Base-by-base conservation (phyloP, 1,139 yeast species). In the Taiozyma sp. region DNA sequence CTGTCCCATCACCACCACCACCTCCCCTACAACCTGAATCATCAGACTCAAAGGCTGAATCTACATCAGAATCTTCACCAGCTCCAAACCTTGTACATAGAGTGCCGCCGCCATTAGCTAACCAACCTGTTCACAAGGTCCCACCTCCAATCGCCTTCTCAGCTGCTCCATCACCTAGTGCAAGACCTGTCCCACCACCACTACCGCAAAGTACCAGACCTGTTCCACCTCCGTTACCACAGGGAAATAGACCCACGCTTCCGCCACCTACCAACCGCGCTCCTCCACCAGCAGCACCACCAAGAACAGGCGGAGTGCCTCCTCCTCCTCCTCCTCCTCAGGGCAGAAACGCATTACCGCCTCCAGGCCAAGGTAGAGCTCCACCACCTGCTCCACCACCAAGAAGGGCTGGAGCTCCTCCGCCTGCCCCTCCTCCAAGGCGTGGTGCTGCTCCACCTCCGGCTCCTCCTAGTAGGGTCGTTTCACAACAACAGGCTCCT, bases 401-500 rank as follows among this genome's bases (percentile, higher is more conserved):
- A 42, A 55, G 59, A 48, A 54, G 55, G 46, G 51, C 55, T 2
- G 60, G 55, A 46, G 60, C 61, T 12, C 65, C 69, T 8, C 69
- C 69, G n/a, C 71, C 73, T 10, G 70, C 74, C 24, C 70, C 72
- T 8, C 73, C 76, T 9, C 69, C 73, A 16, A 65, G 69, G 44
- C 65, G 72, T 29, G 69, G 67, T 47, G 66, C 68, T 50, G 68
- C 72, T 16, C 65, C 67, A 13, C 65, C 65, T 13, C 65, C 69
- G 8, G 64, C 65, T 10, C 65, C 66, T 23, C 66, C 66, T 46
- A 56, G 60, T 40, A 50, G 57, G 40, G 39, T 19, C 10, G 42
- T 48, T 23, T 53, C 55, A 30, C 53, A 49, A 36, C 47, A 51
- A 38, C 46, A 57, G 14, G 54, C 65, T 8, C 61, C 66, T 27